Evolutionary conservation across 495 filamentous ascomycete genomes (phyloP).

Genomic region (Sordaria brevicollis): DNA sequence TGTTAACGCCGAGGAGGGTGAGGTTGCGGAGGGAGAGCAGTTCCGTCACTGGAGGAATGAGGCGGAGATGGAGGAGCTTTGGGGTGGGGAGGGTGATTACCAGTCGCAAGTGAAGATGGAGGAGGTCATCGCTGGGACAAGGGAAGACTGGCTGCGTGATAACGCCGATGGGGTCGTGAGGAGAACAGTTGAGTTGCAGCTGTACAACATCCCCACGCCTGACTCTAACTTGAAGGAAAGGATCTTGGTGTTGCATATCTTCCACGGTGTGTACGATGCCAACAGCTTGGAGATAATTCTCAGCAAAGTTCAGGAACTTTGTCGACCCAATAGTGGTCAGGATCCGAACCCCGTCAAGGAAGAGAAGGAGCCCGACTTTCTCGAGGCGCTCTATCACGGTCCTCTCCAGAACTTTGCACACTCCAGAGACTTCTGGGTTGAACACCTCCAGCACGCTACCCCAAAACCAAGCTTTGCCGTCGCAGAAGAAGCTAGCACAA

Average conservation of each 20-base stretch:
- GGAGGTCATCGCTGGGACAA: slow-evolving; percentile 13
- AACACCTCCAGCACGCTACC: slow-evolving; percentile 37
- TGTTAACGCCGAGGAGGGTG: slow-evolving; percentile 41
- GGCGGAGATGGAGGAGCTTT: no score
- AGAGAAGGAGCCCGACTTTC: slow-evolving; percentile 32
- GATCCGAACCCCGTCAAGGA: background rate
- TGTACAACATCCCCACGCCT: slow-evolving; percentile 32
- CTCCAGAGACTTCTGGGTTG: slow-evolving; percentile 58
- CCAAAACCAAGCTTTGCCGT: slow-evolving; percentile 21
- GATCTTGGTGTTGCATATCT: slow-evolving; percentile 53
- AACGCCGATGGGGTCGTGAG: slow-evolving; percentile 7
- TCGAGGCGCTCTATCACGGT: slow-evolving; percentile 43
- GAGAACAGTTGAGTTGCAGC: slow-evolving; percentile 11
- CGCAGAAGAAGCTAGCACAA: background rate
- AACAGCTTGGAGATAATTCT: slow-evolving; percentile 63
- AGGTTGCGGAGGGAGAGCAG: slow-evolving; percentile 9
- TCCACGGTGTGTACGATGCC: slow-evolving; percentile 86
- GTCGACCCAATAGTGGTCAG: no score
- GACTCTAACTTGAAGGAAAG: slow-evolving; percentile 8
- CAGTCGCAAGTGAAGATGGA: no score
- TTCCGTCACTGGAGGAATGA: no score
- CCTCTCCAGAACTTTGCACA: slow-evolving; percentile 44
- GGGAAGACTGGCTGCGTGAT: slow-evolving; percentile 30
- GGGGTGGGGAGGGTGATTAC: no score
- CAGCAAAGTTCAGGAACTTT: no score